Percentiles rank a stretch among this genome's conserved stretches.
Conservation (phyloP, 2,329 filamentous ascomycete genomes). For the Ceratocystis diversiconidia region DNA sequence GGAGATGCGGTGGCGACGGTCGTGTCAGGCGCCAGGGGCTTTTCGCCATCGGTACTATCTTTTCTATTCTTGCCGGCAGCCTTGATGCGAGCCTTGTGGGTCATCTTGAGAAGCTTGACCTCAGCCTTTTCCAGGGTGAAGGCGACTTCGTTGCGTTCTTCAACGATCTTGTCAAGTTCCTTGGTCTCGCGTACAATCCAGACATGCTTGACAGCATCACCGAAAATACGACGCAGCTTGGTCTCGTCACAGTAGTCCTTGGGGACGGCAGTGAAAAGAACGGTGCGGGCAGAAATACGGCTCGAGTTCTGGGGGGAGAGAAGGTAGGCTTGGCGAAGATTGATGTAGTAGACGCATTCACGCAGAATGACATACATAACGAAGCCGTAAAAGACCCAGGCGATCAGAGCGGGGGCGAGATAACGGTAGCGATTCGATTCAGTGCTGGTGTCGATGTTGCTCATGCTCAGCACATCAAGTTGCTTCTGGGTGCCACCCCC, state of each 20-base stretch:
- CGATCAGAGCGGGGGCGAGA: slow-evolving; percentile 68
- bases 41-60: slow-evolving; percentile 27
- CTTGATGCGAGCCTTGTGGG: slow-evolving; percentile 59
- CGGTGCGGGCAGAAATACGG: slow-evolving; percentile 77
- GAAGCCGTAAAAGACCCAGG: slow-evolving; percentile 76
- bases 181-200: slow-evolving; percentile 72
- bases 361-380: slow-evolving; percentile 77
- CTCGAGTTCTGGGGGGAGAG: slow-evolving; percentile 71
- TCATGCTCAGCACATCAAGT: slow-evolving; percentile 65
- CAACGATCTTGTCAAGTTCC: slow-evolving; percentile 65
- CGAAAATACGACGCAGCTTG: slow-evolving; percentile 69
- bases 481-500: slow-evolving; percentile 51
- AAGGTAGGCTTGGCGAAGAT: slow-evolving; percentile 81
- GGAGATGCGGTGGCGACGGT: neutral
- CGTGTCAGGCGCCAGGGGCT: slow-evolving; percentile 38
- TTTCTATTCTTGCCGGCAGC: slow-evolving; percentile 41
- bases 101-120: slow-evolving; percentile 66
- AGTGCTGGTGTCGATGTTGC: slow-evolving; percentile 49
- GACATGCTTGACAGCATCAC: slow-evolving; percentile 63
- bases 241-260: slow-evolving; percentile 60
- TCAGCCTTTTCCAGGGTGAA: slow-evolving; percentile 77
- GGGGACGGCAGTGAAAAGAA: slow-evolving; percentile 79
- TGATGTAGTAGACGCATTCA: slow-evolving; percentile 84
- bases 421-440: slow-evolving; percentile 46
- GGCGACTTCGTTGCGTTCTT: slow-evolving; percentile 66